Conservation (phyloP, 352 stramenopile species). For the Phytophthora pistaciae region DNA sequence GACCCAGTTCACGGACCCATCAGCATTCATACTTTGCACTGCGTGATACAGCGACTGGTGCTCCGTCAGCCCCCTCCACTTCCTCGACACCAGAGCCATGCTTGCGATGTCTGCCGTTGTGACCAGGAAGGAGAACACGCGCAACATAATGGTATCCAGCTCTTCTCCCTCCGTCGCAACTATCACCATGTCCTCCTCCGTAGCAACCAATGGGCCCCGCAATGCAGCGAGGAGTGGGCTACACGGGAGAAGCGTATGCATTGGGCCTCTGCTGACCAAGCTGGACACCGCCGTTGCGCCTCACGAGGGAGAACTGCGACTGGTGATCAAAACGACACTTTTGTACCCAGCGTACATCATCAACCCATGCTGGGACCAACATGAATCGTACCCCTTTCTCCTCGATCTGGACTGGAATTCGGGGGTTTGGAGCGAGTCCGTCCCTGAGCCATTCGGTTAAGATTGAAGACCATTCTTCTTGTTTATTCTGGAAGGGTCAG, state of each 20-base stretch:
- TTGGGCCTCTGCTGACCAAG: background rate
- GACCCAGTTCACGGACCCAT: slow-evolving; percentile 87
- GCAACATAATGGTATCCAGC: slow-evolving; percentile 67
- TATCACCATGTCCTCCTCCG: no score
- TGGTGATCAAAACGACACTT: background rate
- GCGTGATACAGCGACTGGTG: slow-evolving; percentile 74
- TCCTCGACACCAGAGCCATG: slow-evolving; percentile 83
- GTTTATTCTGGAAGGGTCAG: no score
- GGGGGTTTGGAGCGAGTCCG: no score
- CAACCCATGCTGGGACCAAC: background rate
- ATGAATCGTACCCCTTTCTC: no score
- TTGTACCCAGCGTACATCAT: background rate
- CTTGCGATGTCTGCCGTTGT: slow-evolving; percentile 72
- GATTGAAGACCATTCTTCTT: no score
- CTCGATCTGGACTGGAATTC: no score
- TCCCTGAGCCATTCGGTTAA: no score
- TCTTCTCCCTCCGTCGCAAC: no score
- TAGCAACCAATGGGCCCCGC: no score
- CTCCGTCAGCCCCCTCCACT: slow-evolving; percentile 83
- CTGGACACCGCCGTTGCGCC: background rate
- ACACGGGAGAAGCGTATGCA: background rate
- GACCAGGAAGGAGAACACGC: slow-evolving; percentile 89
- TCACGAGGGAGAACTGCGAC: background rate
- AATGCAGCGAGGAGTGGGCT: no score
- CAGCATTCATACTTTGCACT: slow-evolving; percentile 65